These are phyloP conservation scores for Prunus campanulata DNA, from an alignment of 306 rosid species.

Conservation along the genomic window DNA sequence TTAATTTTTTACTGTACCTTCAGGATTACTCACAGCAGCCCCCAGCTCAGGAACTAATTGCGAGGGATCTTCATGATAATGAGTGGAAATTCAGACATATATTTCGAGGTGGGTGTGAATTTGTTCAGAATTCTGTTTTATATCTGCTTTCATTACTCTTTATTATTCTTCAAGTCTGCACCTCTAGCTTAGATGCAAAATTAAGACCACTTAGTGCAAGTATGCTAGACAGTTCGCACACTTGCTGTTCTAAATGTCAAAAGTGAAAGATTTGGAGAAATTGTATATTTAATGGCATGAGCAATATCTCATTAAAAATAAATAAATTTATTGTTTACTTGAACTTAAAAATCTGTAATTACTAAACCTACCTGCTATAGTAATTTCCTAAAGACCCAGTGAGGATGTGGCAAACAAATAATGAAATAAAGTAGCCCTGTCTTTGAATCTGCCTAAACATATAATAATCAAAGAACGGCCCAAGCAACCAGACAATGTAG, in stretches of 20 bases:
- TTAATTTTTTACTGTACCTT: slow-evolving; percentile 17
- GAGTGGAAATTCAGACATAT: slow-evolving; percentile 77
- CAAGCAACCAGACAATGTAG: too few species aligned
- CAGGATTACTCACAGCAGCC: slow-evolving; percentile 76
- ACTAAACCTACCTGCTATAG: neutral
- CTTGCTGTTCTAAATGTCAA: neutral
- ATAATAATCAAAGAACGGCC: too few species aligned
- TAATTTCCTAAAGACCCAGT: neutral
- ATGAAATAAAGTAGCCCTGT: neutral
- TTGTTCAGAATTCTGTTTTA: neutral
- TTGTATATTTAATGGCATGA: neutral
- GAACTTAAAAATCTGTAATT: neutral
- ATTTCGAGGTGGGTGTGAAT: slow-evolving; percentile 48
- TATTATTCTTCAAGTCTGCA: neutral
- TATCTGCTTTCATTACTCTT: neutral
- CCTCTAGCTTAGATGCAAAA: neutral
- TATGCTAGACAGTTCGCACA: neutral
- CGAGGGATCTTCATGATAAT: slow-evolving; percentile 73
- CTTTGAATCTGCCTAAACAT: too few species aligned
- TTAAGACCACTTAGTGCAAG: neutral
- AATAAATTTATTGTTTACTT: neutral
- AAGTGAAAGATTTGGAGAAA: neutral
- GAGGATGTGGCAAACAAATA: neutral
- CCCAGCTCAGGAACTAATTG: slow-evolving; percentile 70
- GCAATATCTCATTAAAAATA: neutral